Conservation (phyloP, 495 filamentous ascomycete species). For the Penicillium cataractarum region DNA sequence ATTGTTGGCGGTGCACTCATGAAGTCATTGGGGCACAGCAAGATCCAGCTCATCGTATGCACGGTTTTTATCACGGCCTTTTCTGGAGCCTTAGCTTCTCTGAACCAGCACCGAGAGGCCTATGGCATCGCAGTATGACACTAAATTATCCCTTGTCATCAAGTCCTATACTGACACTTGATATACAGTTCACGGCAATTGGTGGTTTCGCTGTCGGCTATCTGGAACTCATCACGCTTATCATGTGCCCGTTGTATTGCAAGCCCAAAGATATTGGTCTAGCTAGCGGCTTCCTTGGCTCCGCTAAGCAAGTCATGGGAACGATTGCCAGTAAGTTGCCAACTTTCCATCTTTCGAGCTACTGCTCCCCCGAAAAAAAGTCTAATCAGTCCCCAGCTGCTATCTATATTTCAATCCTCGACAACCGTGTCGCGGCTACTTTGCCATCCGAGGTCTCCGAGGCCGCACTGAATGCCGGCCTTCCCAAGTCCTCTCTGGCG, state of each 20-base stretch:
- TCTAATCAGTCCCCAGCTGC: conserved; percentile 24
- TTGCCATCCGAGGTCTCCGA: conserved; percentile 44
- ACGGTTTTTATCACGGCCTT: conserved; percentile 29
- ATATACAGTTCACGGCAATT: conserved; percentile 34
- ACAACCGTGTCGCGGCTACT: conserved; percentile 41
- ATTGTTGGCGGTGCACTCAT: conserved; percentile 33
- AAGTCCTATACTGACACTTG: not conserved
- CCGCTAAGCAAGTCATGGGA: conserved; percentile 27
- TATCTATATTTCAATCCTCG: conserved; percentile 53
- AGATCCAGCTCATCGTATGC: conserved; percentile 29
- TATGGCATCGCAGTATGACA: conserved; percentile 26
- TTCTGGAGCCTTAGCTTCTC: conserved; percentile 31
- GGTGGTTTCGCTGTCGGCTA: conserved; percentile 39
- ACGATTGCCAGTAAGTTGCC: conserved; percentile 28
- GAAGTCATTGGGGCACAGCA: conserved; percentile 33
- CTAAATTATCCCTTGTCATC: not conserved
- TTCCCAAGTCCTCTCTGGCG: conserved; percentile 43
- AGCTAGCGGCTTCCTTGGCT: conserved; percentile 47
- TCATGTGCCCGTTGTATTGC: conserved; percentile 33
- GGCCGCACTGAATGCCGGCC: conserved; percentile 46
- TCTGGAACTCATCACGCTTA: conserved; percentile 38
- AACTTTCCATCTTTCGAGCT: not conserved
- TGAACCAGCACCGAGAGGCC: conserved; percentile 30
- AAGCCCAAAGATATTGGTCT: conserved; percentile 50
- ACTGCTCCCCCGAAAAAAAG: too few species aligned